Evolutionary conservation across 495 filamentous ascomycete genomes (phyloP), one percentile per base, ranked within the genome.

Genomic region (Podospora bellae-mahoneyi): DNA sequence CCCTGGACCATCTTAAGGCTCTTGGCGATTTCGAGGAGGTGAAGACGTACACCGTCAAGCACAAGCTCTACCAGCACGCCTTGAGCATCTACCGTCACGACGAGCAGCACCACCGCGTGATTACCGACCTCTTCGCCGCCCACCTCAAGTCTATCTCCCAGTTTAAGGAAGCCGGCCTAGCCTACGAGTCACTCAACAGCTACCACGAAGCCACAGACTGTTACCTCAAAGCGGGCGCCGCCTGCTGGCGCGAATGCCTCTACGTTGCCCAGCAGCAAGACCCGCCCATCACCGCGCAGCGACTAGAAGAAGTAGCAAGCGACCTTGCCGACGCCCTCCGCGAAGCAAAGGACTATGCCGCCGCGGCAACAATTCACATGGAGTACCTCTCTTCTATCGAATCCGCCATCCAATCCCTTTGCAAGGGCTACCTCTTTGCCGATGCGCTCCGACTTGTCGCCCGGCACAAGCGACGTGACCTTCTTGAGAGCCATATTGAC

Each of bases 11-110:
- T 77, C 85, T 99, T 6, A 85, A 92, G 69, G 82, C 84, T 0
- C 77, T 93, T 19, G 78, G 78, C 53, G 67, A 76, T 34, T 92
- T 95, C 69, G 86, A 91, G n/a, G 92, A 97, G 68, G 81, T 92
- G 26, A 84, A 87, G 66, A 76, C 77, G 9, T 99, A 97, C 79
- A 84, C 87, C 16, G 79, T 87, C 66, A 93, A 91, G 75, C 92
- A 98, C 74, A 80, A 83, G 6, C 86, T 99, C 13, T 97, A 97
- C 77, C 81, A 84, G 59, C 79, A 86, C 61, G 92, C 95, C 23
- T 84, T 98, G 18, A 84, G 86, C 5, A 78, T 96, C n/a, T 97
- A 94, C 80, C 90, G 89, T 23, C 96, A 97, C 75, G 87, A 94
- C 59, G 80, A 85, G 18, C 77, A 84, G 23, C 80, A 79, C 60